These are phyloP conservation scores for Helenozyma rhizophorensis DNA, from an alignment of 805 yeast genomes.

Conservation along the genomic window DNA sequence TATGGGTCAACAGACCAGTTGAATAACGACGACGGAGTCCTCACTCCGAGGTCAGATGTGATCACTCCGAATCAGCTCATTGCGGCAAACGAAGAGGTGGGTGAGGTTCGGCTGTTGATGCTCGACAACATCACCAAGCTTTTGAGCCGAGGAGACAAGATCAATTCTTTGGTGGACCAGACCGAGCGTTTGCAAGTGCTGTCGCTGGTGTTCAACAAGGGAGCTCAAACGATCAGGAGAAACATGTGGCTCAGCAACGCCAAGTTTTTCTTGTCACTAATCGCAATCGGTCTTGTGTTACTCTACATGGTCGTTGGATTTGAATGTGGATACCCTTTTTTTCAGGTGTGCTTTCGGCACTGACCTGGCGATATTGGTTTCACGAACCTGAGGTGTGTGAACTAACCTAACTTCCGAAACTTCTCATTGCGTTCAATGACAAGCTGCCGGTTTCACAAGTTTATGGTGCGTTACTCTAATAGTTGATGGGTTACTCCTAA, in stretches of 20 bases:
- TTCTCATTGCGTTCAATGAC: no score
- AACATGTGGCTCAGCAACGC: constrained; percentile 67
- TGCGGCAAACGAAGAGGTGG: constrained; percentile 50
- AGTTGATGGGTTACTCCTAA: no score
- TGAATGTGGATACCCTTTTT: constrained; percentile 53
- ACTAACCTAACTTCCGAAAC: no score
- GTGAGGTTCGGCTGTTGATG: constrained; percentile 65
- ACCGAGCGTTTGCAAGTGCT: constrained; percentile 68
- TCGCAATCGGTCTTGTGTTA: constrained; percentile 19
- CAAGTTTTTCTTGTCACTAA: constrained; percentile 34
- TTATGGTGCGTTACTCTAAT: no score
- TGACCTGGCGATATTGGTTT: no score
- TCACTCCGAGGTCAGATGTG: constrained; percentile 11
- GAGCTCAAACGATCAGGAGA: constrained; percentile 58
- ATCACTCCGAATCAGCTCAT: constrained; percentile 36
- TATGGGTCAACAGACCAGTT: constrained; percentile 27
- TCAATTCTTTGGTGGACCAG: constrained; percentile 68
- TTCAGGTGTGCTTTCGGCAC: constrained; percentile 36
- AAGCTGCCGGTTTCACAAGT: no score
- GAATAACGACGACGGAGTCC: constrained; percentile 15
- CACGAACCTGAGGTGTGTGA: no score
- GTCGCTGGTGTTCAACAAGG: constrained; percentile 65
- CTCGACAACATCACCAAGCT: constrained; percentile 68
- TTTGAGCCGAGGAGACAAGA: constrained; percentile 73
- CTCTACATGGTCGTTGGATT: constrained; percentile 46